phyloP scores from a whole-genome alignment of 768 basidiomycete species.

The Phanerodontia chrysosporium region DNA sequence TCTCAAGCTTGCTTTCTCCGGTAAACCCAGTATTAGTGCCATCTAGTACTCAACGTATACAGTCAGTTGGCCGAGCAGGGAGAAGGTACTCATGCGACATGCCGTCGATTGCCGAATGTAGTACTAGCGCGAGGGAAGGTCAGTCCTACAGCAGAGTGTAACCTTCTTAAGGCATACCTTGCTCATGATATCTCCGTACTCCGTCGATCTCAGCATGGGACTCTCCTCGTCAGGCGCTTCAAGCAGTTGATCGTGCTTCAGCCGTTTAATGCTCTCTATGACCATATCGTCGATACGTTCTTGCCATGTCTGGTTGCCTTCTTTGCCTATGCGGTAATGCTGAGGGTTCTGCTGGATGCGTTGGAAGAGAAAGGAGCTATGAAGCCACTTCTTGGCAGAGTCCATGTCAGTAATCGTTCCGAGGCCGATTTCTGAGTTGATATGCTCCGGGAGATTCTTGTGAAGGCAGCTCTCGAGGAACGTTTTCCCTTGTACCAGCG shows the following conservation, averaged over 20 bases:
- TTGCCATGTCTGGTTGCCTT: constrained; percentile 58
- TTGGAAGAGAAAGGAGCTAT: constrained; percentile 80
- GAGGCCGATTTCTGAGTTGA: constrained; percentile 91
- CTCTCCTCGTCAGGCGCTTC: constrained; percentile 36
- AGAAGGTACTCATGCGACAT: constrained; percentile 11
- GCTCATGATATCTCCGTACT: constrained; percentile 85
- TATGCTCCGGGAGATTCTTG: constrained; percentile 77
- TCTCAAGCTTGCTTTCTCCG: constrained; percentile 49
- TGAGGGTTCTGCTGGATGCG: constrained; percentile 81
- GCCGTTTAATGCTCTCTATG: constrained; percentile 52
- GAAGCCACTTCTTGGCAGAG: constrained; percentile 80
- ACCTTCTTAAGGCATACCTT: constrained; percentile 44
- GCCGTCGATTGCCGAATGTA: constrained; percentile 73
- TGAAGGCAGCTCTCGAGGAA: constrained; percentile 86
- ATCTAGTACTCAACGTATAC: constrained; percentile 42
- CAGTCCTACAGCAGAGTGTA: neutral
- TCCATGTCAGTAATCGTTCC: constrained; percentile 70
- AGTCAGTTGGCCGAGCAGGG: neutral
- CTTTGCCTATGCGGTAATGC: constrained; percentile 65
- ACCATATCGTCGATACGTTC: constrained; percentile 71
- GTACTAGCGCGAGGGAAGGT: constrained; percentile 39
- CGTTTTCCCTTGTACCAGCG: constrained; percentile 65
- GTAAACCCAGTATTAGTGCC: constrained; percentile 56
- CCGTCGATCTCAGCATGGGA: constrained; percentile 51
- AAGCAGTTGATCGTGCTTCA: constrained; percentile 62